These are phyloP conservation scores for Buxus sempervirens DNA, from an alignment of 164 flowering plant genomes.

Conservation along the genomic window DNA sequence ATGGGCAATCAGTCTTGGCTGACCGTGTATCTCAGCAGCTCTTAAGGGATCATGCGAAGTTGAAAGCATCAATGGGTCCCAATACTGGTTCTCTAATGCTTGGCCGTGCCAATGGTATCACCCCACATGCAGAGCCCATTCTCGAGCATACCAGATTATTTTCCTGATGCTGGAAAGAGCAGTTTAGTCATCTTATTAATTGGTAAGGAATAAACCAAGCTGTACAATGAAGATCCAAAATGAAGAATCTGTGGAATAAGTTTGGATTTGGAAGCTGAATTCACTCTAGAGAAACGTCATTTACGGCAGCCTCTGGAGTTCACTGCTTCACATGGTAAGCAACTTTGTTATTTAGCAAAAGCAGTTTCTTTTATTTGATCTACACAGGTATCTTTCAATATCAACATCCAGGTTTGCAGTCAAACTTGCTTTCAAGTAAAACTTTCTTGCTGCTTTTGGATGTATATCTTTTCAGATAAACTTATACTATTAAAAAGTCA, in stretches of 20 bases:
- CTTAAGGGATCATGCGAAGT: constrained; percentile 50
- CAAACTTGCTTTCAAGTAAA: not conserved
- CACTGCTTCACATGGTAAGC: constrained; percentile 2
- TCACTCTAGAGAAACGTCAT: constrained; percentile 4
- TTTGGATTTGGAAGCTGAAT: constrained; percentile 20
- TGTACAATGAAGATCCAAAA: constrained; percentile 31
- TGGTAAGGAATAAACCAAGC: constrained; percentile 23
- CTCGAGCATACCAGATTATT: constrained; percentile 7
- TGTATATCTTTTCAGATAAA: no score
- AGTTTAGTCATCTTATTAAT: no score
- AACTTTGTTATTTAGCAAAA: not conserved
- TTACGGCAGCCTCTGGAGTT: not conserved
- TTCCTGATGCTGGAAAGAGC: constrained; percentile 4
- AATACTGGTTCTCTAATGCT: constrained; percentile 45
- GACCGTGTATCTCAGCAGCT: constrained; percentile 78
- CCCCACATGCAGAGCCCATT: constrained; percentile 1
- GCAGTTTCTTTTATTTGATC: not conserved
- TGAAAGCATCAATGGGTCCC: constrained; percentile 50
- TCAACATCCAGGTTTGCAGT: not conserved
- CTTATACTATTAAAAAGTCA: no score
- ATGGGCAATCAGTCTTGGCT: constrained; percentile 66
- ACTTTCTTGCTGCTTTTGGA: not conserved
- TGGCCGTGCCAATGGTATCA: constrained; percentile 34
- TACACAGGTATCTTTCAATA: no score
- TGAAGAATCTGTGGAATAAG: constrained; percentile 24